Percentiles rank a stretch among this genome's conserved stretches.
Conservation (phyloP, 2,329 filamentous ascomycete species). For the Nemania sp. region DNA sequence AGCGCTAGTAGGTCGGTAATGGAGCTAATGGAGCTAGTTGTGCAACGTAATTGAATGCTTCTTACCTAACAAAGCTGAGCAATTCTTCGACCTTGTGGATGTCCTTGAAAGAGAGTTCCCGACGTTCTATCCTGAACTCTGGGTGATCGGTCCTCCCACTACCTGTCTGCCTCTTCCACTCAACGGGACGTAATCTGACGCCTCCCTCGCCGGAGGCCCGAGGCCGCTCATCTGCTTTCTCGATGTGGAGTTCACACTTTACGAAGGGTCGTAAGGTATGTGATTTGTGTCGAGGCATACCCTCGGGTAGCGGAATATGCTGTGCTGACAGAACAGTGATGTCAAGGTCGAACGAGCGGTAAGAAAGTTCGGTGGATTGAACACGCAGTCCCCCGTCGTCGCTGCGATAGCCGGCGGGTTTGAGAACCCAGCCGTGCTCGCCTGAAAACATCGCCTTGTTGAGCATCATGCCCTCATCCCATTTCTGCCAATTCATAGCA, state of each 20-base stretch:
- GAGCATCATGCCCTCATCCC: conserved; percentile 94
- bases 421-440: conserved; percentile 85
- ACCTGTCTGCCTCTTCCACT: conserved; percentile 71
- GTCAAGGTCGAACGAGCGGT: conserved; percentile 71
- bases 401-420: conserved; percentile 79
- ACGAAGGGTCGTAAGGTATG: conserved; percentile 77
- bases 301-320: conserved; percentile 71
- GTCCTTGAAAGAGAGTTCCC: conserved; percentile 68
- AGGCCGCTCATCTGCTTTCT: conserved; percentile 63
- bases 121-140: conserved; percentile 67
- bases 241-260: conserved; percentile 84
- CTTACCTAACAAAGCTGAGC: conserved; percentile 79
- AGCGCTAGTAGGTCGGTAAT: conserved; percentile 25
- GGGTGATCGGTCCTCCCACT: conserved; percentile 70
- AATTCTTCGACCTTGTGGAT: conserved; percentile 73
- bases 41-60: conserved; percentile 27
- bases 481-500: conserved; percentile 96
- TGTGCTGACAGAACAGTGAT: conserved; percentile 84
- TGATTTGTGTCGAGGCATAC: conserved; percentile 61
- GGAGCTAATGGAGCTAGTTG: conserved; percentile 23
- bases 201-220: conserved; percentile 53
- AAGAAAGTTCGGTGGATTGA: conserved; percentile 60
- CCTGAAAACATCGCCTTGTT: conserved; percentile 98
- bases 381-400: conserved; percentile 53
- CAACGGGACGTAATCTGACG: conserved; percentile 65